These are phyloP conservation scores for Chara braunii DNA, from an alignment of 139 green algal genomes.

Conservation along the genomic window DNA sequence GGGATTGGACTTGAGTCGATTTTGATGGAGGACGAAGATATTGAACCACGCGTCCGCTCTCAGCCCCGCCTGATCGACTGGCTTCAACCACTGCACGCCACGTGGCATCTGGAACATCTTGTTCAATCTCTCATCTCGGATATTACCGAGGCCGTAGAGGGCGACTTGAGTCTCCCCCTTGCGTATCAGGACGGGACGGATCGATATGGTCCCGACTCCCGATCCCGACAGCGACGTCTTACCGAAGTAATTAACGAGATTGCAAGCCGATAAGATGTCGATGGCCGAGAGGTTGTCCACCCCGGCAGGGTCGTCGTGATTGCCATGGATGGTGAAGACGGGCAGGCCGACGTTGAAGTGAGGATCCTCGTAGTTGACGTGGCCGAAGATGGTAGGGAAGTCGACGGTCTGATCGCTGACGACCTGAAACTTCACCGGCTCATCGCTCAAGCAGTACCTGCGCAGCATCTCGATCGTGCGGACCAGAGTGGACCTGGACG, in stretches of 20 bases:
- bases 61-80: conserved; percentile 23
- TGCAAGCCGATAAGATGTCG: conserved; percentile 74
- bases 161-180: conserved; percentile 78
- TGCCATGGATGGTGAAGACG: conserved; percentile 97
- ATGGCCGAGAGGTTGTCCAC: conserved; percentile 84
- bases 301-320: conserved; percentile 92
- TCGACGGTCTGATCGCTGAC: conserved; percentile 70
- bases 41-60: conserved; percentile 74
- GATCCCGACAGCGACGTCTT: conserved; percentile 51
- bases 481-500: conserved; percentile 64
- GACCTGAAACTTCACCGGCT: conserved; percentile 42
- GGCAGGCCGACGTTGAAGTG: conserved; percentile 88
- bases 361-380: conserved; percentile 82
- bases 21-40: conserved; percentile 94
- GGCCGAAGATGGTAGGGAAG: conserved; percentile 59
- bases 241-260: conserved; percentile 98
- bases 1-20: conserved; percentile 50
- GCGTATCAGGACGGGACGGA: conserved; percentile 29
- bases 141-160: conserved; percentile 90
- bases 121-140: conserved; percentile 85
- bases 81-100: conserved; percentile 44
- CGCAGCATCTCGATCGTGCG: conserved; percentile 72
- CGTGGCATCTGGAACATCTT: conserved; percentile 65
- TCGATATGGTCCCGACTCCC: conserved; percentile 28
- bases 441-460: conserved; percentile 66